These are phyloP conservation scores for Rhizoclosmatium hyalinum DNA, from an alignment of 371 early-diverging fungal species.

Conservation along the genomic window DNA sequence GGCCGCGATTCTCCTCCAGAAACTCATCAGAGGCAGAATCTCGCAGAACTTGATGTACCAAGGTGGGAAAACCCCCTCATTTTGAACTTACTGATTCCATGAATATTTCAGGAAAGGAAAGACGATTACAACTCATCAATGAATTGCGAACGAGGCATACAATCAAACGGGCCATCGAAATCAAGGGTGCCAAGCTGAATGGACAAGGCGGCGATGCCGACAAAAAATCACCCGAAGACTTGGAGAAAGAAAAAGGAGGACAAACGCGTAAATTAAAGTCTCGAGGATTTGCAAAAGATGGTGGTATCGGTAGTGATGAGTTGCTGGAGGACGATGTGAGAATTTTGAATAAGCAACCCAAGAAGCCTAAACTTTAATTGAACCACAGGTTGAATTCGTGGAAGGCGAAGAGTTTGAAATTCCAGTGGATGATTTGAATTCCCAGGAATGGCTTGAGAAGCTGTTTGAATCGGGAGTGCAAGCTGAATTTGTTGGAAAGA, in stretches of 20 bases:
- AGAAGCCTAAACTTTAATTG: background rate
- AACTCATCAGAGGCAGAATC: slow-evolving; percentile 56
- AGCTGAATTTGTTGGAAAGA: slow-evolving; percentile 49
- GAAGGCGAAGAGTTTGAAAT: slow-evolving; percentile 31
- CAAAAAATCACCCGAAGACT: background rate
- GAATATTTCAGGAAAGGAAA: slow-evolving; percentile 45
- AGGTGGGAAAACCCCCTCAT: slow-evolving; percentile 36
- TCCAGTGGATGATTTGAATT: slow-evolving; percentile 15
- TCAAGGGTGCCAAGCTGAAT: background rate
- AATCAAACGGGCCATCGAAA: slow-evolving; percentile 36
- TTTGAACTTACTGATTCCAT: no score
- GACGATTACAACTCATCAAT: slow-evolving; percentile 50
- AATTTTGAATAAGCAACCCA: background rate
- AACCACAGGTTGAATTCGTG: slow-evolving; percentile 18
- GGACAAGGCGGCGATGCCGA: background rate
- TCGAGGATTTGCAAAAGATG: background rate
- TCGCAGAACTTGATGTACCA: slow-evolving; percentile 57
- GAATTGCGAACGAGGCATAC: slow-evolving; percentile 54
- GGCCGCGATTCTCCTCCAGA: slow-evolving; percentile 56
- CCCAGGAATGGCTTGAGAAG: slow-evolving; percentile 35
- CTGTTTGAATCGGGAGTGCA: slow-evolving; percentile 47
- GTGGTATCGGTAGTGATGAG: slow-evolving; percentile 2
- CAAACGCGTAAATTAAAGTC: background rate
- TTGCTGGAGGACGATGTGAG: slow-evolving; percentile 13
- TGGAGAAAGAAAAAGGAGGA: background rate